Percentiles rank a stretch among this genome's conserved stretches.
phyloP scores from a whole-genome alignment of 495 filamentous ascomycete species.

The Aspergillus wentii region DNA sequence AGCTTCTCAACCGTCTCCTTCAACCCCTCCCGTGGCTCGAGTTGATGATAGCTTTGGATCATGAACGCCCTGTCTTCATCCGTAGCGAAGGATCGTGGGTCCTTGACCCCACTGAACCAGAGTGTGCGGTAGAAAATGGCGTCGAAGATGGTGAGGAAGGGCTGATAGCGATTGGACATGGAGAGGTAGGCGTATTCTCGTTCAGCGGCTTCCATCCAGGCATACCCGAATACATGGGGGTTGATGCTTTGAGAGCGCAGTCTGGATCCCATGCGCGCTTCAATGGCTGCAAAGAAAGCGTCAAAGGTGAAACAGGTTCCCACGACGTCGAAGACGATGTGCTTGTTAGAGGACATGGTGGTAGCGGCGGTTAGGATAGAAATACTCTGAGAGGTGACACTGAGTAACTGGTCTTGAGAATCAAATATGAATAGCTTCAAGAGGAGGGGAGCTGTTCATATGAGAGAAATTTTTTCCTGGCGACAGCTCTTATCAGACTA shows the following conservation, averaged over 20 bases:
- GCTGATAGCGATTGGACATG: conserved; percentile 31
- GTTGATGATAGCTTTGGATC: conserved; percentile 22
- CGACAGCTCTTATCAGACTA: too few species aligned
- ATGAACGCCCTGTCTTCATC: conserved; percentile 27
- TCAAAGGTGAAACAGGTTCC: conserved; percentile 40
- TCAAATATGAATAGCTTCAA: too few species aligned
- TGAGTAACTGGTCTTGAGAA: too few species aligned
- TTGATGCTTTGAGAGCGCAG: conserved; percentile 27
- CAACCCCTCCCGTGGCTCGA: conserved; percentile 23
- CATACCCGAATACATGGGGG: conserved; percentile 30
- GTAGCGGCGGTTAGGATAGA: too few species aligned
- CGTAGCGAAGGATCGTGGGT: conserved; percentile 29
- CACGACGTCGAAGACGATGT: conserved; percentile 41
- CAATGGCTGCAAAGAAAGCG: conserved; percentile 27
- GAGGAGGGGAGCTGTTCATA: too few species aligned
- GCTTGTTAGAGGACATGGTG: conserved; percentile 19
- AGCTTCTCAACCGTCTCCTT: conserved; percentile 27
- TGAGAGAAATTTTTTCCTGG: too few species aligned
- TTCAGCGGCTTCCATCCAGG: conserved; percentile 38
- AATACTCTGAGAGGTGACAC: too few species aligned
- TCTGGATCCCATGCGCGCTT: conserved; percentile 19
- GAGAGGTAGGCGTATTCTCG: conserved; percentile 37
- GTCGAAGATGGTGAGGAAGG: conserved; percentile 26
- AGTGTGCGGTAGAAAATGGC: conserved; percentile 38
- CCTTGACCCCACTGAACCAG: conserved; percentile 28